These are phyloP conservation scores for Claviceps quebecensis DNA, from an alignment of 2,329 filamentous ascomycete genomes.

Conservation along the genomic window DNA sequence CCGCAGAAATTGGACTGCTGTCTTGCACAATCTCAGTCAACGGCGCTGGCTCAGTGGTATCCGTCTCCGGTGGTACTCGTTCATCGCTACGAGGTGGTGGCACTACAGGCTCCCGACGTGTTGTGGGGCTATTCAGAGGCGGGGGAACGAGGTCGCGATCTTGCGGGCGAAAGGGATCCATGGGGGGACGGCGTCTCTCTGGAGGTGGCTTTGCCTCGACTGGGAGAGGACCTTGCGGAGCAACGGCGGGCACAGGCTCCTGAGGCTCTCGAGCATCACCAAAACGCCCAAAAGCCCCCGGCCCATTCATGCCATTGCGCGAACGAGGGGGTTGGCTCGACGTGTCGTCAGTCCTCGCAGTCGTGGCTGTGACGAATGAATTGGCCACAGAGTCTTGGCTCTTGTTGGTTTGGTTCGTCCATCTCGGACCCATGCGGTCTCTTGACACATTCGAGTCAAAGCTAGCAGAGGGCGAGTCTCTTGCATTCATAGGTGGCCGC, in stretches of 20 bases:
- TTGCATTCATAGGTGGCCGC: constrained; percentile 23
- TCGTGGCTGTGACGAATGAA: constrained; percentile 21
- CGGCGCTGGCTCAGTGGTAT: constrained; percentile 13
- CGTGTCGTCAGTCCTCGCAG: constrained; percentile 35
- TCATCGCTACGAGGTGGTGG: constrained; percentile 39
- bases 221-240: constrained; percentile 1
- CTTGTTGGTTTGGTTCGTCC: constrained; percentile 35
- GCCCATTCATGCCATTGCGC: constrained; percentile 32
- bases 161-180: constrained; percentile 44
- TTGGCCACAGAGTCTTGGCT: constrained; percentile 44
- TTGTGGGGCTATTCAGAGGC: constrained; percentile 38
- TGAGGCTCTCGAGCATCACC: constrained; percentile 12
- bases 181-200: constrained; percentile 51
- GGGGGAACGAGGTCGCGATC: constrained; percentile 44
- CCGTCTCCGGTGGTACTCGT: constrained; percentile 32
- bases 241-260: constrained; percentile 4
- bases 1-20: constrained; percentile 14
- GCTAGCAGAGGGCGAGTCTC: constrained; percentile 36
- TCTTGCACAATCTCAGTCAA: constrained; percentile 8
- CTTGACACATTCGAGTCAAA: constrained; percentile 31
- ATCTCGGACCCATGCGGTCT: constrained; percentile 28
- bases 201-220: constrained; percentile 35
- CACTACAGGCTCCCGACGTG: constrained; percentile 29
- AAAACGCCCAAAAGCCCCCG: constrained; percentile 24
- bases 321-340: constrained; percentile 37